Conservation (phyloP, 2,329 filamentous ascomycete genomes). For the Chaetomiaceae sp. region DNA sequence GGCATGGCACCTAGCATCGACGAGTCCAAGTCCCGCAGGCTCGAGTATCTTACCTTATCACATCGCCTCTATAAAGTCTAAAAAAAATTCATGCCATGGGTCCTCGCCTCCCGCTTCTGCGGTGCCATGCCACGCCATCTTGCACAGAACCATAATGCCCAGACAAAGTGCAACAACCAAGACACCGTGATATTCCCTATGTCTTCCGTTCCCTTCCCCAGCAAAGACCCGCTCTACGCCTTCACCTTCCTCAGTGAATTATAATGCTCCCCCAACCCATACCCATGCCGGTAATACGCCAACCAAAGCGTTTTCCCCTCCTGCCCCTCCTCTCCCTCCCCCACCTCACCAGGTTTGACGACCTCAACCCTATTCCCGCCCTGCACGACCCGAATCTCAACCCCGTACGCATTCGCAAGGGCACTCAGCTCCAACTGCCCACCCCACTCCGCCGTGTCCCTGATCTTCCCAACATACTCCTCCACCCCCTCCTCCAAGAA, state of each 20-base stretch:
- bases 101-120: too few relatives aligned
- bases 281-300: slow-evolving; percentile 91
- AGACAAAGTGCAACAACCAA: too few relatives aligned
- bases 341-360: slow-evolving; percentile 42
- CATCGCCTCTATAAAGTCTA: too few relatives aligned
- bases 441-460: slow-evolving; percentile 91
- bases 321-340: slow-evolving; percentile 39
- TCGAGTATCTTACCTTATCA: too few relatives aligned
- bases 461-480: slow-evolving; percentile 68
- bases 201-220: too few relatives aligned
- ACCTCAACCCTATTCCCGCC: slow-evolving; percentile 78
- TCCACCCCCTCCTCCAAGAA: slow-evolving; percentile 81
- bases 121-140: too few relatives aligned
- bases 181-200: too few relatives aligned
- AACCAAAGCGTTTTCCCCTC: slow-evolving; percentile 69
- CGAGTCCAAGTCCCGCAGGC: too few relatives aligned
- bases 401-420: slow-evolving; percentile 71
- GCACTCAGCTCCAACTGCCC: slow-evolving; percentile 87
- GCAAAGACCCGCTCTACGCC: too few relatives aligned
- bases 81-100: too few relatives aligned
- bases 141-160: too few relatives aligned
- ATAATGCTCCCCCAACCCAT: slow-evolving; percentile 94
- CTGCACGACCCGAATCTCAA: slow-evolving; percentile 81
- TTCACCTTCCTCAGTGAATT: slow-evolving; percentile 63
- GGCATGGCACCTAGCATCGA: too few relatives aligned